Evolutionary conservation across 495 filamentous ascomycete genomes (phyloP).

Genomic region (Zalerion maritima): DNA sequence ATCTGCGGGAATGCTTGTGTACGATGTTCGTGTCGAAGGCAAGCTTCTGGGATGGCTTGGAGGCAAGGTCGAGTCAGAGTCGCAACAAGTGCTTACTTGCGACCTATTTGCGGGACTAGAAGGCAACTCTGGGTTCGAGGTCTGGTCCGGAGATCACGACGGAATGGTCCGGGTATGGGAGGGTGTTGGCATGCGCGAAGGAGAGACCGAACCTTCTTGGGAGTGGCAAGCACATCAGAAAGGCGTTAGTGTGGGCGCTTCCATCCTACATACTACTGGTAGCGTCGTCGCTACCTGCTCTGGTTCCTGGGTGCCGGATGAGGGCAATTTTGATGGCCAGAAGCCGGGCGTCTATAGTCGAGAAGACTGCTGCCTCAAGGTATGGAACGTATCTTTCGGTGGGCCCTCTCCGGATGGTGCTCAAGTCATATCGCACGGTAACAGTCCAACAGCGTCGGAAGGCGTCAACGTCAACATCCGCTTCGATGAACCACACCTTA

Average conservation of each 20-base stretch:
- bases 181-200: conserved; percentile 39
- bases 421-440: too few species aligned
- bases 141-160: conserved; percentile 77
- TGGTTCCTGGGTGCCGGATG: conserved; percentile 43
- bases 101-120: conserved; percentile 42
- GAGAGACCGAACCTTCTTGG: conserved; percentile 38
- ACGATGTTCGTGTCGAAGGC: conserved; percentile 66
- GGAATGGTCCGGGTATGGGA: conserved; percentile 68
- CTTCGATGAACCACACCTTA: too few species aligned
- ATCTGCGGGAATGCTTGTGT: conserved; percentile 58
- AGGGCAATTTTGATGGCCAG: too few species aligned
- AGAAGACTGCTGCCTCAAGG: conserved; percentile 2
- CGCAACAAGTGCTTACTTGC: conserved; percentile 66
- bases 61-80: conserved; percentile 53
- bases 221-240: conserved; percentile 44
- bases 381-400: too few species aligned
- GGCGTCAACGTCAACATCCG: too few species aligned
- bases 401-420: too few species aligned
- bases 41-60: conserved; percentile 52
- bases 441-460: too few species aligned
- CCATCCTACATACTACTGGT: conserved; percentile 51
- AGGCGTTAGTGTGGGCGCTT: conserved; percentile 44
- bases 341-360: too few species aligned
- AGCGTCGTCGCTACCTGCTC: conserved; percentile 62
- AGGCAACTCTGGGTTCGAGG: conserved; percentile 42